phyloP scores from a whole-genome alignment of 108 stramenopile species.

The Parmales sp. region DNA sequence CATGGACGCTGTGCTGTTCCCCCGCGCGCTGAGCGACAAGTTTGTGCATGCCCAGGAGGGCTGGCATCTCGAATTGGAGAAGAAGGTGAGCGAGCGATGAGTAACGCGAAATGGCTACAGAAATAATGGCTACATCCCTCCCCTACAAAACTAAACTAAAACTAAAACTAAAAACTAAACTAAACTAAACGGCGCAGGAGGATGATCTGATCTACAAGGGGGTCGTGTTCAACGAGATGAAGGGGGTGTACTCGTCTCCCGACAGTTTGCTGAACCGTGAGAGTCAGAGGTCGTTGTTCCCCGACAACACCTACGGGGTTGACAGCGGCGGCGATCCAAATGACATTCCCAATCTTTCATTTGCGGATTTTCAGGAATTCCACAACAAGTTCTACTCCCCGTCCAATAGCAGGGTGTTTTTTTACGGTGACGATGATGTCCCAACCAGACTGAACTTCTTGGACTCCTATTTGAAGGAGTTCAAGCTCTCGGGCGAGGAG shows the following conservation, averaged over 20 bases:
- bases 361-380: constrained; percentile 87
- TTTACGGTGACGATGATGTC: constrained; percentile 93
- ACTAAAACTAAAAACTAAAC: constrained; percentile 6
- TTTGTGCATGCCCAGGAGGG: constrained; percentile 93
- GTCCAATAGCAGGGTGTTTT: constrained; percentile 85
- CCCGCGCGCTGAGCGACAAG: constrained; percentile 77
- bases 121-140: too few species aligned
- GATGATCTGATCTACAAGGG: constrained; percentile 79
- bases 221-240: constrained; percentile 99
- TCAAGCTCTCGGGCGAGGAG: constrained; percentile 57
- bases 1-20: constrained; percentile 90
- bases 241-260: constrained; percentile 92
- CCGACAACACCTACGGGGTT: constrained; percentile 87
- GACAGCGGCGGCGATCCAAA: constrained; percentile 93
- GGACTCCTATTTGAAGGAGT: constrained; percentile 80
- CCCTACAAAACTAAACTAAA: too few species aligned
- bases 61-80: constrained; percentile 93
- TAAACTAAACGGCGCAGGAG: too few species aligned
- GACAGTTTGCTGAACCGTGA: constrained; percentile 77
- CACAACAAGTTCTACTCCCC: constrained; percentile 91
- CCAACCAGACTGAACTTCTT: constrained; percentile 70
- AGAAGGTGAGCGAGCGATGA: constrained; percentile 30
- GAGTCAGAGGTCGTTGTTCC: constrained; percentile 82
- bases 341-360: constrained; percentile 84
- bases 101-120: too few species aligned